A percentile compares a stretch with the other conserved stretches of the same genome.
Conservation (phyloP, 2,329 filamentous ascomycete species). For the Nemania serpens region DNA sequence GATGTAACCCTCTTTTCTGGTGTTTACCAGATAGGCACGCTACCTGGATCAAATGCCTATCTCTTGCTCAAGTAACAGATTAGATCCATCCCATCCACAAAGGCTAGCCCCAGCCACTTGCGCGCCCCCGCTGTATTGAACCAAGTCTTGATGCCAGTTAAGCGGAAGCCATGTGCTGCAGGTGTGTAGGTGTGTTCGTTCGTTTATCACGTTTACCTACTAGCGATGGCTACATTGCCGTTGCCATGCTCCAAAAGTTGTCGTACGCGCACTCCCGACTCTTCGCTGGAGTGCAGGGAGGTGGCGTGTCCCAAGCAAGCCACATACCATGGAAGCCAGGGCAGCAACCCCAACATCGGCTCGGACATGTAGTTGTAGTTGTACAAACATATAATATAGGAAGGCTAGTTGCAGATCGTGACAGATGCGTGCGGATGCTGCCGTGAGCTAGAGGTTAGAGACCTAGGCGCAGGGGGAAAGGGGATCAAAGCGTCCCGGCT, state of each 20-base stretch:
- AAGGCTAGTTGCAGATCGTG: conserved; percentile 21
- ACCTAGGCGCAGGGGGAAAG: conserved; percentile 8
- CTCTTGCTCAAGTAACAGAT: not conserved
- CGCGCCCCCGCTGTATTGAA: not conserved
- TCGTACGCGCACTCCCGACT: no score
- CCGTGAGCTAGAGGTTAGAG: conserved; percentile 11
- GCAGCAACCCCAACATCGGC: not conserved
- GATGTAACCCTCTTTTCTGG: conserved; percentile 1
- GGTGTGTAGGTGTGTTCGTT: not conserved
- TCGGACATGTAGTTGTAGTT: not conserved
- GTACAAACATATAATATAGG: not conserved
- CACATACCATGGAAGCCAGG: conserved; percentile 11
- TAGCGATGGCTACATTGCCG: conserved; percentile 6
- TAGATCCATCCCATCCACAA: not conserved
- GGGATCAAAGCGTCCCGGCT: not conserved
- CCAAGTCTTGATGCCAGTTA: conserved; percentile 1
- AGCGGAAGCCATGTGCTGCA: not conserved
- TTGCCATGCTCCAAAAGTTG: not conserved
- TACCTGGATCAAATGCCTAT: not conserved
- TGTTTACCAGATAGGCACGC: not conserved
- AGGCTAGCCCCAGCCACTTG: not conserved
- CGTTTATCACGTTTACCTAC: conserved; percentile 1
- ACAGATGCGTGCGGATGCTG: conserved; percentile 22
- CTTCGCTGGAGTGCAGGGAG: not conserved
- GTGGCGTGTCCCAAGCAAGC: conserved; percentile 4